phyloP scores from a whole-genome alignment of 1,284 basidiomycete species.

The Boletus mariae region DNA sequence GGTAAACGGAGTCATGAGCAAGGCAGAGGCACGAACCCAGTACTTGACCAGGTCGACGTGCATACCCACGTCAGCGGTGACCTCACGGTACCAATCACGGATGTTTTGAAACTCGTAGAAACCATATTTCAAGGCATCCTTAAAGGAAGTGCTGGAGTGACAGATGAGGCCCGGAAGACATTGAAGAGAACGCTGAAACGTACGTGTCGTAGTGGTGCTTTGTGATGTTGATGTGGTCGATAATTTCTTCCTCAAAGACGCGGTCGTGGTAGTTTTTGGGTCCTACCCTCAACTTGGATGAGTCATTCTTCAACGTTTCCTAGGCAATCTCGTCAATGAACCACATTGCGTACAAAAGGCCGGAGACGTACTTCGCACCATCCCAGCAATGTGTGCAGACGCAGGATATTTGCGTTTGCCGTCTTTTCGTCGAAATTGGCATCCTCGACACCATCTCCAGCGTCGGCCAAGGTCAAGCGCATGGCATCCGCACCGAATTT shows the following conservation, averaged over 20 bases:
- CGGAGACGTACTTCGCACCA: constrained; percentile 80
- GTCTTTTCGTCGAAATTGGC: constrained; percentile 99
- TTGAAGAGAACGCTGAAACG: constrained; percentile 30
- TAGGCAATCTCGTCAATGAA: constrained; percentile 29
- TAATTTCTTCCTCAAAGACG: constrained; percentile 91
- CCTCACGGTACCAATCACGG: constrained; percentile 96
- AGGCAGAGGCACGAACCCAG: constrained; percentile 81
- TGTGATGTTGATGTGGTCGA: constrained; percentile 78
- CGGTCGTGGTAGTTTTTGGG: constrained; percentile 73
- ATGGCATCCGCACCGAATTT: constrained; percentile 95
- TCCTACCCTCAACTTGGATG: constrained; percentile 68
- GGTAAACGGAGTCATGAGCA: constrained; percentile 86
- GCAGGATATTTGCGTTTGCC: constrained; percentile 95
- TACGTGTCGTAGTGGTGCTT: constrained; percentile 79
- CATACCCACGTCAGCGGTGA: constrained; percentile 88
- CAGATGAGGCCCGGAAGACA: constrained; percentile 1
- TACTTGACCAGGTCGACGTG: constrained; percentile 74
- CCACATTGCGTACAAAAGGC: neutral
- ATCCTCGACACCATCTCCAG: constrained; percentile 96
- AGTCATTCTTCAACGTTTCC: constrained; percentile 72
- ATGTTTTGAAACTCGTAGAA: constrained; percentile 95
- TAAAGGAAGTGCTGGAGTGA: constrained; percentile 78
- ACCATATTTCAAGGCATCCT: constrained; percentile 91
- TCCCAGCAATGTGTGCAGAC: constrained; percentile 85
- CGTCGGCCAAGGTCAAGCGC: constrained; percentile 90